These are phyloP conservation scores for Nematodospora anomalae DNA, from an alignment of 1,139 yeast genomes.

Conservation along the genomic window DNA sequence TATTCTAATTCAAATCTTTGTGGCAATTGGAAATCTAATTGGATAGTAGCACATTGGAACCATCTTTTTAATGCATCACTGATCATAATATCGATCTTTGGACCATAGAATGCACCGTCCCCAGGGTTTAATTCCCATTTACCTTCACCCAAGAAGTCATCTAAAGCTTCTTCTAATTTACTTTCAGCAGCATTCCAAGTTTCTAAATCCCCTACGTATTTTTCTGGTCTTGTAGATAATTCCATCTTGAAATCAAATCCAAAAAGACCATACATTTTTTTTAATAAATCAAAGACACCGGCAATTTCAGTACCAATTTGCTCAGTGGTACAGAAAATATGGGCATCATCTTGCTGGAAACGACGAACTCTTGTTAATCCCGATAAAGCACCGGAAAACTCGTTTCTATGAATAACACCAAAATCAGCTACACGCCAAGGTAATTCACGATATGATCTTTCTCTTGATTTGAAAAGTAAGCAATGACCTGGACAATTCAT, in stretches of 20 bases:
- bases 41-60: conserved; percentile 98
- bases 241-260: conserved; percentile 89
- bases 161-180: conserved; percentile 71
- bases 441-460: conserved; percentile 88
- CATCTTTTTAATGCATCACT: conserved; percentile 90
- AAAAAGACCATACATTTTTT: conserved; percentile 76
- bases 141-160: conserved; percentile 67
- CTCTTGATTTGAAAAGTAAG: conserved; percentile 79
- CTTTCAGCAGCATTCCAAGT: conserved; percentile 90
- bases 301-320: conserved; percentile 85
- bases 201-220: conserved; percentile 79
- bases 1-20: conserved; percentile 84
- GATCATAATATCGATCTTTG: conserved; percentile 93
- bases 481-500: conserved; percentile 99
- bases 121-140: conserved; percentile 92
- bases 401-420: conserved; percentile 94
- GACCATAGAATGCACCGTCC: conserved; percentile 99
- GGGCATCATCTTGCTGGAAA: conserved; percentile 99
- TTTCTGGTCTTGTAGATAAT: conserved; percentile 92
- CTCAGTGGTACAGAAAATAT: conserved; percentile 88
- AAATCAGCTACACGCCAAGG: conserved; percentile 97
- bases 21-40: conserved; percentile 96
- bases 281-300: conserved; percentile 75
- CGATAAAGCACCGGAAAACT: conserved; percentile 78
- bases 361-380: conserved; percentile 96